Conservation (phyloP, 768 basidiomycete species). For the Hygrophorus pudorinus region DNA sequence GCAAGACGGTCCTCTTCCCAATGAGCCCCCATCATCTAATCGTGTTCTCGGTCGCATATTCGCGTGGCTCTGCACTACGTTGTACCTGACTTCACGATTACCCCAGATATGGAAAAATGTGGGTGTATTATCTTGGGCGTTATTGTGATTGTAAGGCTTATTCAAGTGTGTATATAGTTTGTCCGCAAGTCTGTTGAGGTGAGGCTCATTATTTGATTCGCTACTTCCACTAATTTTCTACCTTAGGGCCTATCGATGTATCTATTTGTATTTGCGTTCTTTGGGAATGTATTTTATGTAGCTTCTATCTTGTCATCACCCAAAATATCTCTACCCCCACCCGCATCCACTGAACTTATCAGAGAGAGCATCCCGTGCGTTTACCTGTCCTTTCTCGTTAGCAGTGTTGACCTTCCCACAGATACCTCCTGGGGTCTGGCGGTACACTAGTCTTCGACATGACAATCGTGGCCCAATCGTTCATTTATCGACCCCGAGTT, state of each 20-base stretch:
- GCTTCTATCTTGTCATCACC: constrained; percentile 80
- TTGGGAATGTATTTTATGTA: constrained; percentile 92
- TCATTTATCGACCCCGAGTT: constrained; percentile 57
- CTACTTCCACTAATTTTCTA: not conserved
- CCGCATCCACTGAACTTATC: constrained; percentile 55
- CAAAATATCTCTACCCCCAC: constrained; percentile 42
- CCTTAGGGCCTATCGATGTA: constrained; percentile 83
- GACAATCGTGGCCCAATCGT: constrained; percentile 79
- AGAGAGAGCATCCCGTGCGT: constrained; percentile 81
- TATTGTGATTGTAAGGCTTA: constrained; percentile 1
- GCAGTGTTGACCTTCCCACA: constrained; percentile 17
- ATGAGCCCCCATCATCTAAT: constrained; percentile 29
- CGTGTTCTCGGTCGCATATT: constrained; percentile 80
- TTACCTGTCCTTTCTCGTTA: not conserved
- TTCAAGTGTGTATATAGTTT: constrained; percentile 36
- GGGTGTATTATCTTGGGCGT: constrained; percentile 19
- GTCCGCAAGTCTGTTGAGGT: constrained; percentile 86
- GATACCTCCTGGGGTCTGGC: constrained; percentile 84
- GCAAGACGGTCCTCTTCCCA: too few species aligned
- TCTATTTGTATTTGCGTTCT: constrained; percentile 88
- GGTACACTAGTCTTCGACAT: constrained; percentile 93
- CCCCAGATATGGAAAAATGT: constrained; percentile 99
- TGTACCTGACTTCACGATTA: constrained; percentile 88
- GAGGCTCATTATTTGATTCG: constrained; percentile 3
- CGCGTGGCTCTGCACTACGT: constrained; percentile 88